Conservation (phyloP, 164 flowering plant genomes). For the Vitis amurensis region DNA sequence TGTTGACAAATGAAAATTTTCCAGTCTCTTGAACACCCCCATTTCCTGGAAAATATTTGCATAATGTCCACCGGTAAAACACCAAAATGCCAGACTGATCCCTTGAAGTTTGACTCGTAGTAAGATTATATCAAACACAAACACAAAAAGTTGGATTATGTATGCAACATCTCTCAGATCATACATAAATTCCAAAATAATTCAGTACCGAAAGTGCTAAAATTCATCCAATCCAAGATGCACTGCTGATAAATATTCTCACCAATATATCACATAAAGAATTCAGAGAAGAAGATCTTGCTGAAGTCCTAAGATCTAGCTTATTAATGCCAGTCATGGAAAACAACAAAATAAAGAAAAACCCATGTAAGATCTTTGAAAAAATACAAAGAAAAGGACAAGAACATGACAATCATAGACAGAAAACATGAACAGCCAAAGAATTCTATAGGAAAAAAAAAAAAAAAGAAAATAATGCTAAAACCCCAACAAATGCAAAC, state of each 20-base stretch:
- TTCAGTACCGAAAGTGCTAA: neutral
- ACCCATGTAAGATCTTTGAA: constrained; percentile 9
- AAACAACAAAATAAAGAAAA: constrained; percentile 8
- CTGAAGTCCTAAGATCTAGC: constrained; percentile 6
- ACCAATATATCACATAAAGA: neutral
- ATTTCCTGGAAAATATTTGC: too few species aligned
- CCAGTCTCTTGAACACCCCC: too few species aligned
- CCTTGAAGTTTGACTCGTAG: constrained; percentile 4
- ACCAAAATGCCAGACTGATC: constrained; percentile 3
- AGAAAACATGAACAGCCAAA: neutral
- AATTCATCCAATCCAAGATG: too few species aligned
- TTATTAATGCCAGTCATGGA: neutral
- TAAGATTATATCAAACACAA: neutral
- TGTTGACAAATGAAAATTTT: too few species aligned
- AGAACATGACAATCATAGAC: neutral
- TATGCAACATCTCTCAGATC: neutral
- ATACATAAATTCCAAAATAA: neutral
- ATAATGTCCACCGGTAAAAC: neutral
- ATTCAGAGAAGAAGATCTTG: neutral
- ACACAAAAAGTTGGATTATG: neutral
- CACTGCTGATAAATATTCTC: too few species aligned
- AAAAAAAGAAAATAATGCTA: neutral
- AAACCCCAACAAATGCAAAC: constrained; percentile 14
- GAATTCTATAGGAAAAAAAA: neutral
- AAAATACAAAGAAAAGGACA: constrained; percentile 1